Evolutionary conservation across 1,284 basidiomycete genomes (phyloP).

Genomic region (Puccinia sorghi): DNA sequence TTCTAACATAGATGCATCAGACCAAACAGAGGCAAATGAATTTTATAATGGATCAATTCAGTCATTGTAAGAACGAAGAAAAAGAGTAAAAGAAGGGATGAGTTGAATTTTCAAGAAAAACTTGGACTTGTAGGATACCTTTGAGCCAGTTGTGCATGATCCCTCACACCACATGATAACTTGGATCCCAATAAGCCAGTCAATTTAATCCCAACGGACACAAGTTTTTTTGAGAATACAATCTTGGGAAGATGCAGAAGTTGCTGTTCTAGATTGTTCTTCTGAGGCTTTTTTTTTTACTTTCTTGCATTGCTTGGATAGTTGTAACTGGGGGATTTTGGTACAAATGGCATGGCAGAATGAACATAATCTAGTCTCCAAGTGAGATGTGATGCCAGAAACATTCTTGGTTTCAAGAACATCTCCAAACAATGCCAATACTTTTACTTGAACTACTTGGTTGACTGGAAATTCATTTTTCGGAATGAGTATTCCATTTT

Average conservation of each 20-base stretch:
- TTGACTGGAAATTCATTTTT: slow-evolving; percentile 6
- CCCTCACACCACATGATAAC: slow-evolving; percentile 27
- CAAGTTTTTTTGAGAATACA: slow-evolving; percentile 12
- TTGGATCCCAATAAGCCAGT: slow-evolving; percentile 36
- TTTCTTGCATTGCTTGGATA: background rate
- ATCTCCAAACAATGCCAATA: background rate
- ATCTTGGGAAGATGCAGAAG: background rate
- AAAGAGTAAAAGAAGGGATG: too few relatives aligned
- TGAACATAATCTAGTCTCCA: slow-evolving; percentile 15
- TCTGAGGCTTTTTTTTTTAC: background rate
- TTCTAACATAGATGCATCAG: too few relatives aligned
- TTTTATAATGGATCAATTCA: too few relatives aligned
- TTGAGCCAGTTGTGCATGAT: too few relatives aligned
- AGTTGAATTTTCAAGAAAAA: too few relatives aligned
- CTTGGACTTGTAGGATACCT: slow-evolving; percentile 31
- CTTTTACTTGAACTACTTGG: slow-evolving; percentile 6
- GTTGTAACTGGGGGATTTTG: background rate
- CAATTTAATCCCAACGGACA: slow-evolving; percentile 31
- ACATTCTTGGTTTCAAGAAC: slow-evolving; percentile 27
- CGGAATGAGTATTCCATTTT: background rate
- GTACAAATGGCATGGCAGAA: slow-evolving; percentile 12
- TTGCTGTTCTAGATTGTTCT: slow-evolving; percentile 1
- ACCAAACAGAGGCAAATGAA: too few relatives aligned
- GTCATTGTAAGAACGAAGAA: too few relatives aligned
- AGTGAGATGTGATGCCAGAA: slow-evolving; percentile 17